These are phyloP conservation scores for Diaporthe aspalathi DNA, from an alignment of 2,329 filamentous ascomycete species.

Conservation along the genomic window DNA sequence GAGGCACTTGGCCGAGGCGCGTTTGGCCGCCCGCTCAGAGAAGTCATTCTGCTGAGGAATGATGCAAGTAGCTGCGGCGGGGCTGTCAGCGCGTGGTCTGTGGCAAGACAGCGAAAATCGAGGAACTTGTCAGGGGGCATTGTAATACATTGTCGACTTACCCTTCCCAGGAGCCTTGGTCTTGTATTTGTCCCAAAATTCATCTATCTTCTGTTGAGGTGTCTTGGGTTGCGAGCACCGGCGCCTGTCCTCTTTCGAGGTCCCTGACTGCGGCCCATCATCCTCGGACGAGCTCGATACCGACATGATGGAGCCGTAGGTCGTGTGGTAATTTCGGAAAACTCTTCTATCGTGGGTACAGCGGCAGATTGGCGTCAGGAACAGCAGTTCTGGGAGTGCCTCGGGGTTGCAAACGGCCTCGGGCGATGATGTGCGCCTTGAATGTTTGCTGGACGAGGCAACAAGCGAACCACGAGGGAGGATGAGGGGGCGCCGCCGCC, in stretches of 20 bases:
- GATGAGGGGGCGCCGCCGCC: not conserved
- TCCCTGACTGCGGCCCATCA: slow-evolving; percentile 6
- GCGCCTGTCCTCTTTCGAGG: slow-evolving; percentile 3
- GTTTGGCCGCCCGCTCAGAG: slow-evolving; percentile 68
- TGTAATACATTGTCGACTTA: slow-evolving; percentile 43
- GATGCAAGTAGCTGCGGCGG: slow-evolving; percentile 70
- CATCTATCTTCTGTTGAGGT: slow-evolving; percentile 76
- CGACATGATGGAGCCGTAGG: slow-evolving; percentile 28
- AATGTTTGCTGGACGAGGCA: slow-evolving; percentile 15
- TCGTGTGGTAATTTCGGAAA: not conserved
- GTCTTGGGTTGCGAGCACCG: slow-evolving; percentile 59
- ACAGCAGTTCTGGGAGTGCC: not conserved
- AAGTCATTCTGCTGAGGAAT: slow-evolving; percentile 74
- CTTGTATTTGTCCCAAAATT: slow-evolving; percentile 80
- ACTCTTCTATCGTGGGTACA: not conserved
- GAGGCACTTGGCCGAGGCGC: slow-evolving; percentile 64
- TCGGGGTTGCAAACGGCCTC: not conserved
- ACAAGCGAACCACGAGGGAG: slow-evolving; percentile 13
- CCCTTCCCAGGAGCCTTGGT: slow-evolving; percentile 78
- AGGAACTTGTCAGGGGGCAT: not conserved
- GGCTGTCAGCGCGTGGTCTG: slow-evolving; percentile 16
- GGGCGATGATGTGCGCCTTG: slow-evolving; percentile 19
- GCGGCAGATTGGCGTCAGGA: not conserved
- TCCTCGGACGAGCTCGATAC: slow-evolving; percentile 11
- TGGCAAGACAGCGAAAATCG: not conserved